Evolutionary conservation across 2,329 filamentous ascomycete genomes (phyloP), one percentile per base, ranked within the genome.

Genomic region (Lachnellula cervina): DNA sequence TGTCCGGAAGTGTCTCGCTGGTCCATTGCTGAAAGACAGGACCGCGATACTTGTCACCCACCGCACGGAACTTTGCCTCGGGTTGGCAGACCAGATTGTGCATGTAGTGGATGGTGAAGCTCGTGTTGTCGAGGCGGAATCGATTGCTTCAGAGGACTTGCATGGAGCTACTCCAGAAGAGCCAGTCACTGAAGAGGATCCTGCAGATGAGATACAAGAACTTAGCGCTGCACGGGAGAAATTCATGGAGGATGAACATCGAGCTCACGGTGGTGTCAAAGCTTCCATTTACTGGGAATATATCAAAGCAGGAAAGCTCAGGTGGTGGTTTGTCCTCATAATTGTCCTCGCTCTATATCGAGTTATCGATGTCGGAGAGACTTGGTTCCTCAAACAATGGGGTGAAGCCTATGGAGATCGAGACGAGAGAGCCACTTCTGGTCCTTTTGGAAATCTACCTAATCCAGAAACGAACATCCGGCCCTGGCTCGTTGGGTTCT

Each of bases 331-430:
- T 3, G 64, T 83, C 1, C 77, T 92, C 2, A 74, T 93, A 3
- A 35, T 82, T 1, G 74, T 85, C 13, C 82, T 92, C 57, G 70
- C 80, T 5, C 42, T 84, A 0, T 89, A 84, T 64, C 84, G 91
- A 6, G 66, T 84, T 13, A 73, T 82, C 17, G 80, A 85, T 38
- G 76, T 95, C 40, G 79, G 78, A 1, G 82, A 90, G 65, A 85
- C 82, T 1, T 93, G 90, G 80, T 92, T 94, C 45, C 77, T 96
- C 52, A 95, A 96, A 68, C 80, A 86, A 25, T 96, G 91, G 90
- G 89, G 89, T 32, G 89, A 95, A 68, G 83, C 84, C 6, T 93
- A 92, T 69, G 74, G 76, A 37, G 59, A 67, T 23, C 59, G 64
- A 11, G 59, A 64, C 37, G 66, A 70, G 68, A 48, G 51, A 59